A percentile compares a stretch with the other conserved stretches of the same genome.
These are phyloP conservation scores for Cladosporium sp. DNA, from an alignment of 2,329 filamentous ascomycete genomes.

Conservation along the genomic window DNA sequence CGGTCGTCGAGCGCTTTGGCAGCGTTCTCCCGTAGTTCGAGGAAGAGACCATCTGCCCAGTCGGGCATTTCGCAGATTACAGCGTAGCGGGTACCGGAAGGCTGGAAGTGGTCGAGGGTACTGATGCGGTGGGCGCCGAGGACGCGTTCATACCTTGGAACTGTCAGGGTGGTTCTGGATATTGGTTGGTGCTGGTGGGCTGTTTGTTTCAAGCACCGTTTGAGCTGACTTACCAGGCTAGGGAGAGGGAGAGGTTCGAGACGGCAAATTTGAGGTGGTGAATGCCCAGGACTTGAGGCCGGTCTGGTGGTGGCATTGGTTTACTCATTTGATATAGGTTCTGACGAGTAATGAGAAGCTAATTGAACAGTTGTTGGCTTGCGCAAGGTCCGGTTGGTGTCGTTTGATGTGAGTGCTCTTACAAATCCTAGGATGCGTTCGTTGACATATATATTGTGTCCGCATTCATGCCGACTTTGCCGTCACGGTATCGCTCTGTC, in stretches of 20 bases:
- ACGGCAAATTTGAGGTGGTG: conserved; percentile 25
- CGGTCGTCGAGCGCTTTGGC: conserved; percentile 17
- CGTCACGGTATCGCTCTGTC: no score
- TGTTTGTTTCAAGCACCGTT: not conserved
- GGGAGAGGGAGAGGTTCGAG: conserved; percentile 23
- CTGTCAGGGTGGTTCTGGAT: not conserved
- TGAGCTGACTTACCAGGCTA: conserved; percentile 17
- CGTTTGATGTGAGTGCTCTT: not conserved
- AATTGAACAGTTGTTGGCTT: not conserved
- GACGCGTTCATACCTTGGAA: conserved; percentile 23
- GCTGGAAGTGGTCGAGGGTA: conserved; percentile 21
- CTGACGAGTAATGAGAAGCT: not conserved
- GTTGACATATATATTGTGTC: not conserved
- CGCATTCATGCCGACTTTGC: not conserved
- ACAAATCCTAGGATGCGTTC: not conserved
- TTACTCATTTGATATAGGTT: conserved; percentile 1
- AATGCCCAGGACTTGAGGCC: conserved; percentile 21
- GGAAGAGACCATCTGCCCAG: conserved; percentile 10
- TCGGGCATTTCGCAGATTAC: conserved; percentile 20
- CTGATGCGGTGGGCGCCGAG: conserved; percentile 20
- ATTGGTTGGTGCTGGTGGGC: not conserved
- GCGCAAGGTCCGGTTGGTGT: not conserved
- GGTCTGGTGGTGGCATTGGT: not conserved
- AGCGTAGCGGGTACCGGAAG: conserved; percentile 11
- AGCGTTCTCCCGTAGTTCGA: conserved; percentile 18